These are phyloP conservation scores for Fraxinus velutina DNA, from an alignment of 305 asterid genomes.

Conservation along the genomic window DNA sequence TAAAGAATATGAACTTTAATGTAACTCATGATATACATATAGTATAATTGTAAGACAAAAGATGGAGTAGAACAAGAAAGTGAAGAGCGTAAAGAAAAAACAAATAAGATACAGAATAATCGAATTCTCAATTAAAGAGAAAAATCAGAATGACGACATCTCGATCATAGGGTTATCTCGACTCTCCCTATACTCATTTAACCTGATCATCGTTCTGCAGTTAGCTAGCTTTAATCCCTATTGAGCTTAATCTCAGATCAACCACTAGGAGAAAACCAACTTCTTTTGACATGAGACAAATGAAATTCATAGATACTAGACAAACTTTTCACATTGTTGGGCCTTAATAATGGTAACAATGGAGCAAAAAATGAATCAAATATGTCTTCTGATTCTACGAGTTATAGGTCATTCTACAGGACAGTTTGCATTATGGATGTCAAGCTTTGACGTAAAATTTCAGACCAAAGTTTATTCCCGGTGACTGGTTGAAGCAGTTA, in stretches of 20 bases:
- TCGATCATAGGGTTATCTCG: background rate
- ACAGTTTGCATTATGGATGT: conserved; percentile 12
- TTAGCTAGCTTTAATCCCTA: background rate
- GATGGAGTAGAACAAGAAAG: background rate
- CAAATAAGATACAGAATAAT: background rate
- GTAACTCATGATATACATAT: too few species aligned
- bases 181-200: background rate
- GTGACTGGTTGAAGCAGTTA: background rate
- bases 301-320: background rate
- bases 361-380: conserved; percentile 14
- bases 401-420: background rate
- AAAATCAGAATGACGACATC: background rate
- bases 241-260: background rate
- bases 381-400: conserved; percentile 12
- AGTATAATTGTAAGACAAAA: too few species aligned
- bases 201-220: background rate
- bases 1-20: too few species aligned
- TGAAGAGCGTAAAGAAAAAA: background rate
- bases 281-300: background rate
- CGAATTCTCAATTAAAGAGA: background rate
- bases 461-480: background rate
- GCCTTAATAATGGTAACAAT: conserved; percentile 6
- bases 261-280: background rate
- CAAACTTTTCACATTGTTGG: background rate
- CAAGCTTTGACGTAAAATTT: conserved; percentile 9